Conservation (phyloP, 371 early-diverging fungal species). For the Mortierella sp. region DNA sequence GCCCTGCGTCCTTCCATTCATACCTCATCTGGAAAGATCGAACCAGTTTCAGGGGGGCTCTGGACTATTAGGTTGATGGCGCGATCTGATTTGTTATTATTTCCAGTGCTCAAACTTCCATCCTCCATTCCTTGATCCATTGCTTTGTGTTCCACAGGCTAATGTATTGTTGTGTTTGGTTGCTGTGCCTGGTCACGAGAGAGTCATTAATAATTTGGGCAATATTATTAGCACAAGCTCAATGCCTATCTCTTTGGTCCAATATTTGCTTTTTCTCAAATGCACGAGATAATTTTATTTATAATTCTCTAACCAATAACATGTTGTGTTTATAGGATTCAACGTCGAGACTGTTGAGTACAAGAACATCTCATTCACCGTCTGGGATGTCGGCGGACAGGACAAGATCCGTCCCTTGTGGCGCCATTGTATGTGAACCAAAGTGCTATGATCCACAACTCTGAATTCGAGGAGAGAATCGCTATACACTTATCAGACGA, state of each 20-base stretch:
- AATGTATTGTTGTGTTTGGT: constrained; percentile 8
- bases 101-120: not conserved
- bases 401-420: constrained; percentile 96
- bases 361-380: constrained; percentile 97
- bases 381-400: constrained; percentile 99
- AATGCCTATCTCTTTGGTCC: not conserved
- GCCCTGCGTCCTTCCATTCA: constrained; percentile 10
- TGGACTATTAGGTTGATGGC: not conserved
- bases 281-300: not conserved
- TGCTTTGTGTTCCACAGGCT: constrained; percentile 6
- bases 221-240: not conserved
- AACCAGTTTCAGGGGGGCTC: constrained; percentile 20
- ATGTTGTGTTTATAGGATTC: constrained; percentile 77
- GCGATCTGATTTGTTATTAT: not conserved
- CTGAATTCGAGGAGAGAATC: constrained; percentile 4
- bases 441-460: not conserved
- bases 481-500: not conserved
- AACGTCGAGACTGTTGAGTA: constrained; percentile 98
- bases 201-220: not conserved
- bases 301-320: not conserved
- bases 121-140: not conserved
- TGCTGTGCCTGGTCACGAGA: constrained; percentile 12
- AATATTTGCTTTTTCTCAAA: not conserved
- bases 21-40: constrained; percentile 19
- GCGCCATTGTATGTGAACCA: constrained; percentile 77